Base-by-base conservation (phyloP, 345 rosid species). In the Ceriops decandra region DNA sequence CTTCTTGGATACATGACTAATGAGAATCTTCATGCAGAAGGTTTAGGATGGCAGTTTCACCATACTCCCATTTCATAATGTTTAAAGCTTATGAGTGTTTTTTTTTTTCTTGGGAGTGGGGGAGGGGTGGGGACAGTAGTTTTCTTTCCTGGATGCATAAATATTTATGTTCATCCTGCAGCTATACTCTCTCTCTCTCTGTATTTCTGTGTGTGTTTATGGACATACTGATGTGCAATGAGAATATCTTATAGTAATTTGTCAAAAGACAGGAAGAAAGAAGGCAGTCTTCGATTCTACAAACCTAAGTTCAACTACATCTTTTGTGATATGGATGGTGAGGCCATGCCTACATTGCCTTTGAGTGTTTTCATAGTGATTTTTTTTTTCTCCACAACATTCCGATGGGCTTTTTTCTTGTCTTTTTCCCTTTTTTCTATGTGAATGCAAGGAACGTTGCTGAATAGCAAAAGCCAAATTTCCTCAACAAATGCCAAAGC, bases 251-350 rank as follows among this genome's bases (percentile, higher is more conserved):
- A 81, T 78, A 77, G 68, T 72, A 69, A 70, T 57, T 42, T 82
- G 71, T 85, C 72, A 80, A 87, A 83, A 90, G 99, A 83, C 95
- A 91, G 91, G 95, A 91, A 83, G 81, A 85, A 87, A 76, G 90
- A 87, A 82, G 93, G 88, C 68, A 83, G 86, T 76, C 83, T 95
- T 68, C 86, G 92, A 60, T 90, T 90, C 80, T 86, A 95, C 80
- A 86, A 76, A 76, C 97, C 99, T 60, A 95, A 95, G 66, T 91
- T 90, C 88, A 88, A 87, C 65, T 91, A 91, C 74, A 85, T 95
- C 87, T 95, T 95, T 85, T 95, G 95, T 61, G 99, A 95, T 78
- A 87, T 91, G 97, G 98, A 95, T 87, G 99, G 99, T 95, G 76
- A 75, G 90, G 54, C 66, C 69, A 70, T 28, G 19, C 46, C 35